Evolutionary conservation across 352 stramenopile genomes (phyloP), one percentile per base, ranked within the genome.

Genomic region (Globisporangium cylindrosporum): DNA sequence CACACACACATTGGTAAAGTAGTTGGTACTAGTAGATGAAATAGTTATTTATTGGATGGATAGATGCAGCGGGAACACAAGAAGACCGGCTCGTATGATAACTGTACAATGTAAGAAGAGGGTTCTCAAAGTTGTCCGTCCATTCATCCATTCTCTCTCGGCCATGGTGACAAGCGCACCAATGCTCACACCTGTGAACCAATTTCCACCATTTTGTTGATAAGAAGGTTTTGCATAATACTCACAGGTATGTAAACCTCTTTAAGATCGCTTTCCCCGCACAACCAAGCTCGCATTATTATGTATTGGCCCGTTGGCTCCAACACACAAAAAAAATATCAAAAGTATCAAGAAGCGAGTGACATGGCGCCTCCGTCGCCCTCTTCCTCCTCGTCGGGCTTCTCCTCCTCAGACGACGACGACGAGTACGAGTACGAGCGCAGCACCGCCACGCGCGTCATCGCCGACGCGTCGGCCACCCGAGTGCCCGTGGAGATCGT

Each of bases 371-470:
- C 24, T 3, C 3, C 51, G 2, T 67, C 62, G n/a, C 46, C 49
- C 15, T 55, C 62, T 7, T 46, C 59, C n/a, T 81, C 78, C 10
- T 84, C 77, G 56, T 86, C 78, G 14, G 69, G 68, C 25, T 83
- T 83, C 65, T 86, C 78, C 18, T 83, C 75, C 43, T 81, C 73
- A 43, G 74, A 83, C 46, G 76, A 83, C 27, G 74, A 76, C 34
- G 22, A 24, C 22, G 27, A 29, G 27, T 29, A 29, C 22, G 65
- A 38, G 29, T 12, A 46, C 7, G 27, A 59, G 15, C 25, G 12
- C 54, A 59, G 54, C 12, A 62, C 71, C 46, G 9, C 70, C 14
- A 51, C 71, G 2, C 41, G 41, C 41, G 12, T 25, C 6, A 24
- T 68, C 6, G 1, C 48, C 3, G 38, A 61, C 8, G 43, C 38